phyloP scores from a whole-genome alignment of 2,329 filamentous ascomycete species.

The Microcyclosporella mali region DNA sequence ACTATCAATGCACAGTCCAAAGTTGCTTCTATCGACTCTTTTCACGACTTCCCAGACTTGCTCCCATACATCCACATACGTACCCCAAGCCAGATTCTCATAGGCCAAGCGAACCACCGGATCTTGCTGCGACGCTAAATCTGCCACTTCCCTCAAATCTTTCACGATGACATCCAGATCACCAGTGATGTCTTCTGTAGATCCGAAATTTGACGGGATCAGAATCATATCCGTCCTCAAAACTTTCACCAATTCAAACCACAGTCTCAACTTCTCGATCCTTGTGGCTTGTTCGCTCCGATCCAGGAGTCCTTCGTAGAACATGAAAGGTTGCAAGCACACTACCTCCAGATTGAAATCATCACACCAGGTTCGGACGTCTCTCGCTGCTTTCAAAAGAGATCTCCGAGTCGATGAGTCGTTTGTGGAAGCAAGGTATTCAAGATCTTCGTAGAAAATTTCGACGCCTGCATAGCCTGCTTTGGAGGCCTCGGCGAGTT shows the following conservation, averaged over 20 bases:
- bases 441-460: slow-evolving; percentile 70
- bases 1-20: slow-evolving; percentile 70
- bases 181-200: slow-evolving; percentile 37
- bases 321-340: slow-evolving; percentile 67
- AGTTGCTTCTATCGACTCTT: slow-evolving; percentile 60
- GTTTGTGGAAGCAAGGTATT: slow-evolving; percentile 46
- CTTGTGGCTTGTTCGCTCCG: slow-evolving; percentile 50
- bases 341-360: slow-evolving; percentile 53
- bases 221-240: slow-evolving; percentile 66
- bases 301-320: slow-evolving; percentile 67
- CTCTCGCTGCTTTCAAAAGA: slow-evolving; percentile 49
- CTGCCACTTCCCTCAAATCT: slow-evolving; percentile 60
- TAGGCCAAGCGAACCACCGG: slow-evolving; percentile 60
- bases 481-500: slow-evolving; percentile 60
- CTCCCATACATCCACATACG: slow-evolving; percentile 65
- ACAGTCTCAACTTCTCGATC: slow-evolving; percentile 59
- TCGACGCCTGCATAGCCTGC: slow-evolving; percentile 64
- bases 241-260: slow-evolving; percentile 59
- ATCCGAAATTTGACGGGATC: slow-evolving; percentile 65
- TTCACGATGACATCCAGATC: slow-evolving; percentile 51
- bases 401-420: slow-evolving; percentile 39
- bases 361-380: slow-evolving; percentile 53
- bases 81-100: slow-evolving; percentile 67
- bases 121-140: slow-evolving; percentile 54
- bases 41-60: slow-evolving; percentile 61